Evolutionary conservation across 148 eudicot genomes (phyloP).

Genomic region (Nepenthes mirabilis): DNA sequence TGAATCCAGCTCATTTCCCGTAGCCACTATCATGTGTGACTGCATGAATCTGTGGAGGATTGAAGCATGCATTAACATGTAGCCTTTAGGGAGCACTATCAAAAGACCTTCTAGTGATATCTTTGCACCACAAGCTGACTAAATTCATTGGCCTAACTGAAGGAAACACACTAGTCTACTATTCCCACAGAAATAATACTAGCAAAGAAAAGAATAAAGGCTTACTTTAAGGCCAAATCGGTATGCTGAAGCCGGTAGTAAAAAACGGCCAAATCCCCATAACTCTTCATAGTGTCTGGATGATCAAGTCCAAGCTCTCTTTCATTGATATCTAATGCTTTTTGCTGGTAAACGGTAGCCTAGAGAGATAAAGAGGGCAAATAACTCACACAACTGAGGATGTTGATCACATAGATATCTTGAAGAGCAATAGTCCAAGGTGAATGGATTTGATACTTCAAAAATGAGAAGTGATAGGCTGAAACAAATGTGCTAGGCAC

Average conservation of each 20-base stretch:
- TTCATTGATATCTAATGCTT: slow-evolving; percentile 95
- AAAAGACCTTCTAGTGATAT: too few species aligned
- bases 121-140: background rate
- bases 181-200: background rate
- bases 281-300: slow-evolving; percentile 97
- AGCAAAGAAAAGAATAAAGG: background rate
- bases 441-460: too few species aligned
- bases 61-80: too few species aligned
- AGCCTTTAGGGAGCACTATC: too few species aligned
- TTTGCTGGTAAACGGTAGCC: slow-evolving; percentile 97
- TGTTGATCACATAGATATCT: too few species aligned
- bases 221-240: slow-evolving; percentile 84
- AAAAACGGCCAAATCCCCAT: slow-evolving; percentile 92
- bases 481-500: too few species aligned
- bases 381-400: too few species aligned
- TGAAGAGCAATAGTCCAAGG: too few species aligned
- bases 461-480: too few species aligned
- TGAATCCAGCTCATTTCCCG: too few species aligned
- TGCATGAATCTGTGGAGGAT: too few species aligned
- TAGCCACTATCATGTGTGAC: too few species aligned
- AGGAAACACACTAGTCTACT: background rate
- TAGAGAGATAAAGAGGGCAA: slow-evolving; percentile 4
- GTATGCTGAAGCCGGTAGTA: slow-evolving; percentile 95
- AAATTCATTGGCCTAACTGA: background rate
- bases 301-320: slow-evolving; percentile 98